Evolutionary conservation across 164 flowering plant species (phyloP).

Genomic region (Berberis vulgaris): DNA sequence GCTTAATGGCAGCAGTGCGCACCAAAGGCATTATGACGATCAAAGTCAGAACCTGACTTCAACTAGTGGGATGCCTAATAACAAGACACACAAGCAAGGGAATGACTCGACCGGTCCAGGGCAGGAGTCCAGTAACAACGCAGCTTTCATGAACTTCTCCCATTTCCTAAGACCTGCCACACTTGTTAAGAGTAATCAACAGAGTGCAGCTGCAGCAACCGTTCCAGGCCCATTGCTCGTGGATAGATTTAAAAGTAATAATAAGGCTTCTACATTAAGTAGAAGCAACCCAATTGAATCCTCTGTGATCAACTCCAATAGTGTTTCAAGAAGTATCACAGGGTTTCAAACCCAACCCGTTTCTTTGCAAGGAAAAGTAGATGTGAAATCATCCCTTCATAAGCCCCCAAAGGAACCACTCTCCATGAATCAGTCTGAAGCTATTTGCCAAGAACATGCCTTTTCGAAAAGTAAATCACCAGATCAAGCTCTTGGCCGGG

Average conservation of each 20-base stretch:
- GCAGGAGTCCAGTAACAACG: slow-evolving; percentile 15
- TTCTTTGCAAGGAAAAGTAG: slow-evolving; percentile 13
- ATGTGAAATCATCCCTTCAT: slow-evolving; percentile 12
- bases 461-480: slow-evolving; percentile 15
- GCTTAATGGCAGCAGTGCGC: slow-evolving; percentile 13
- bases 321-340: slow-evolving; percentile 21
- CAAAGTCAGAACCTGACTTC: slow-evolving; percentile 18
- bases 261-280: slow-evolving; percentile 21
- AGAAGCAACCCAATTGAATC: slow-evolving; percentile 21
- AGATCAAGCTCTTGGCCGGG: slow-evolving; percentile 18
- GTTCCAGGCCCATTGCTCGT: slow-evolving; percentile 14
- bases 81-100: slow-evolving; percentile 31
- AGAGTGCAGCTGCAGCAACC: slow-evolving; percentile 15
- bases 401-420: slow-evolving; percentile 24
- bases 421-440: slow-evolving; percentile 22
- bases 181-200: slow-evolving; percentile 39
- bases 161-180: slow-evolving; percentile 65
- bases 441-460: slow-evolving; percentile 19
- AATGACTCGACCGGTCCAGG: slow-evolving; percentile 6
- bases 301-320: slow-evolving; percentile 16
- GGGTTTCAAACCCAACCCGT: slow-evolving; percentile 16
- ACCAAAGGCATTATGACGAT: slow-evolving; percentile 17
- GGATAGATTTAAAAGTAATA: slow-evolving; percentile 26
- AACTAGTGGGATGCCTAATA: slow-evolving; percentile 14
- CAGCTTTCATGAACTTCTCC: slow-evolving; percentile 52